These are phyloP conservation scores for Brassica carinata DNA, from an alignment of 345 rosid genomes.

Conservation along the genomic window DNA sequence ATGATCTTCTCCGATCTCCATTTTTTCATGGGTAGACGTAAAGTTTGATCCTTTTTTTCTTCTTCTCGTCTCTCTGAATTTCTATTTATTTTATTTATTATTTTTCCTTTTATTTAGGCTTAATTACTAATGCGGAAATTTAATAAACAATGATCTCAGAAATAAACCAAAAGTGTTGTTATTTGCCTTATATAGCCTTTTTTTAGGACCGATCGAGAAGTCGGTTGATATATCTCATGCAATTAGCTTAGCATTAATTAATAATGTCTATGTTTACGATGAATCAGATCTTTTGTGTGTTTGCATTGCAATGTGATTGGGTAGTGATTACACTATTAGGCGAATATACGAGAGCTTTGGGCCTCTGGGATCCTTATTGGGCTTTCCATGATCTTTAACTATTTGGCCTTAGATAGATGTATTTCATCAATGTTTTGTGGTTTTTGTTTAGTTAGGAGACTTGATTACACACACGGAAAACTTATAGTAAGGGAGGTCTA, in stretches of 20 bases:
- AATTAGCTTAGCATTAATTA: background rate
- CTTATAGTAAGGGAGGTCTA: no score
- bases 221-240: conserved; percentile 19
- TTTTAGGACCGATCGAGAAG: background rate
- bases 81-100: background rate
- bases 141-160: background rate
- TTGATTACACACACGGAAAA: no score
- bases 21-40: conserved; percentile 38
- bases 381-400: no score
- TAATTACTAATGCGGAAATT: background rate
- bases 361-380: no score
- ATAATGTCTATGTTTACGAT: background rate
- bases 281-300: background rate
- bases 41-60: conserved; percentile 37
- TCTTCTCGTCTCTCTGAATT: background rate
- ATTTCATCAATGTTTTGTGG: no score
- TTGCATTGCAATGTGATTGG: background rate
- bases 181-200: background rate
- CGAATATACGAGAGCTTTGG: background rate
- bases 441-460: no score
- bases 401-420: no score
- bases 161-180: background rate
- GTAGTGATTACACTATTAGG: background rate
- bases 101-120: conserved; percentile 24
- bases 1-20: conserved; percentile 52